phyloP scores from a whole-genome alignment of 179 eudicot genomes.

The Gypsophila paniculata region DNA sequence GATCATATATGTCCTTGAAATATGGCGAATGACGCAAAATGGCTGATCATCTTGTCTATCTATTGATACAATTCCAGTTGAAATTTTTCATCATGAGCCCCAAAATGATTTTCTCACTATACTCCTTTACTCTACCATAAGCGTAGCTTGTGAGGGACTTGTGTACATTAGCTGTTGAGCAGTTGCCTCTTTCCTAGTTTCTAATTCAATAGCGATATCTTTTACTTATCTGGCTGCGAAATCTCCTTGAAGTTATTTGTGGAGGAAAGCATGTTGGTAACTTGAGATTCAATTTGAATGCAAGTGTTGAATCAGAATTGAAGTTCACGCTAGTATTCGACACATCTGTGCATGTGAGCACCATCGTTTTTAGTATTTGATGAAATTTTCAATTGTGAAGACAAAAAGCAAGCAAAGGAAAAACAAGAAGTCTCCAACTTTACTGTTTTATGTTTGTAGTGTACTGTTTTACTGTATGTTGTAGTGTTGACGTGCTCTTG shows the following conservation, averaged over 20 bases:
- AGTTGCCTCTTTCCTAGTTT: conserved; percentile 12
- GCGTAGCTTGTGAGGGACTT: no score
- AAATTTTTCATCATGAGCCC: background rate
- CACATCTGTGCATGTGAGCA: background rate
- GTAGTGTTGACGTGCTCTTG: conserved; percentile 7
- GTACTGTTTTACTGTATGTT: no score
- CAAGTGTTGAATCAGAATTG: background rate
- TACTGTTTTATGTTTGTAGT: background rate
- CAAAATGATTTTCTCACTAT: background rate
- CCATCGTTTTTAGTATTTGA: background rate
- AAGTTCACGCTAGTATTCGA: background rate
- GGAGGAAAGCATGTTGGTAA: background rate
- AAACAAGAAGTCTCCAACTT: background rate
- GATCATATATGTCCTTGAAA: background rate
- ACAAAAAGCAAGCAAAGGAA: background rate
- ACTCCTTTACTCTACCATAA: background rate
- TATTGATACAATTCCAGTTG: background rate
- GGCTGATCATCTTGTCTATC: background rate
- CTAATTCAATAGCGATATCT: background rate
- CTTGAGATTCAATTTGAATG: background rate
- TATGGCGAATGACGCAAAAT: background rate
- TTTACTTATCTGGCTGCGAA: background rate
- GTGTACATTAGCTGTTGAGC: background rate
- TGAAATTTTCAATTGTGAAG: background rate
- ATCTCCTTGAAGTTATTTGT: background rate